Evolutionary conservation across 2,329 filamentous ascomycete species (phyloP).

Genomic region (Colletotrichum destructivum): DNA sequence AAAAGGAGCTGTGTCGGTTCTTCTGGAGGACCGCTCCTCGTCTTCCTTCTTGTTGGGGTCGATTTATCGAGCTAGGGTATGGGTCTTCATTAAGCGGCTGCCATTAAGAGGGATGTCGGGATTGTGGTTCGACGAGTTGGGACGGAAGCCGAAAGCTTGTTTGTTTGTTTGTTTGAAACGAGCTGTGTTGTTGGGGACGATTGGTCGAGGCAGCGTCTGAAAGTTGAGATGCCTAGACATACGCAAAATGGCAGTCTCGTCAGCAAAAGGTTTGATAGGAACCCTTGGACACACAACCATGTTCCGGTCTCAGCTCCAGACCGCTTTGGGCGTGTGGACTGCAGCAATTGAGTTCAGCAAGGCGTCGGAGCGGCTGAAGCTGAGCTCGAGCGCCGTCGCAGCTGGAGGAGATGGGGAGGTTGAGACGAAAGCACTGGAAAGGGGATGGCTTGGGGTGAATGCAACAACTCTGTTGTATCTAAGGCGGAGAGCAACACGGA

Average conservation of each 20-base stretch:
- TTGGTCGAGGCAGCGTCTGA: conserved; percentile 36
- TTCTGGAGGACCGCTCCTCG: background rate
- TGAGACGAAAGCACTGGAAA: conserved; percentile 25
- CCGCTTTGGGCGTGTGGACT: background rate
- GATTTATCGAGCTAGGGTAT: conserved; percentile 28
- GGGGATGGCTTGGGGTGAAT: conserved; percentile 8
- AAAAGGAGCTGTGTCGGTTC: background rate
- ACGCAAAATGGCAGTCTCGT: conserved; percentile 9
- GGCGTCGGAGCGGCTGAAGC: conserved; percentile 22
- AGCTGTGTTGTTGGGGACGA: conserved; percentile 9
- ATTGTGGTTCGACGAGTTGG: conserved; percentile 19
- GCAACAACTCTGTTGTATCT: background rate
- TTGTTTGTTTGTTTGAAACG: conserved; percentile 27
- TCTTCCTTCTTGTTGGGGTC: conserved; percentile 14
- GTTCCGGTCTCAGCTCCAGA: conserved; percentile 34
- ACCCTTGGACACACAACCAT: conserved; percentile 12
- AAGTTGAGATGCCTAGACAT: conserved; percentile 29
- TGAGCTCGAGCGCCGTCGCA: conserved; percentile 35
- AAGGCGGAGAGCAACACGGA: background rate
- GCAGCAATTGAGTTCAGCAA: conserved; percentile 29
- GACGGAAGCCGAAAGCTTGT: conserved; percentile 17
- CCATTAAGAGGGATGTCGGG: conserved; percentile 35
- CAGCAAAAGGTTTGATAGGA: conserved; percentile 36
- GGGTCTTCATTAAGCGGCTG: conserved; percentile 34
- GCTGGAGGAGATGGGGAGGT: background rate